phyloP scores from a whole-genome alignment of 441 rosid genomes.

The Pelargonium citronellum region DNA sequence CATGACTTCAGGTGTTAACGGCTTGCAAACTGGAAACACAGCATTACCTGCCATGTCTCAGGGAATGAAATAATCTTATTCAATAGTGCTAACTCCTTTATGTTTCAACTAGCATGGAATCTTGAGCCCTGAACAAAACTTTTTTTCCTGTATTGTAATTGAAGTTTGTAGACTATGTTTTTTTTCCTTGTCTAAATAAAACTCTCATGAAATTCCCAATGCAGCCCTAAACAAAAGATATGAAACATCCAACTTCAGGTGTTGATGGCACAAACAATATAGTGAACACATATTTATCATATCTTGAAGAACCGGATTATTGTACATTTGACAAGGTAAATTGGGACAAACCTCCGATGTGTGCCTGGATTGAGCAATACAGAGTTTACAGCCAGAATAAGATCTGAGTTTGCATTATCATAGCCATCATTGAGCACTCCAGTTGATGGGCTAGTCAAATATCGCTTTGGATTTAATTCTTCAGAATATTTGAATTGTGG shows the following conservation, averaged over 20 bases:
- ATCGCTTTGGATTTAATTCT: conserved; percentile 91
- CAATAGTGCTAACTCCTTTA: background rate
- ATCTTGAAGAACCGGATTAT: background rate
- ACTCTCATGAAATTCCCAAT: background rate
- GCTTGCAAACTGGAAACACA: background rate
- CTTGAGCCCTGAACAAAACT: background rate
- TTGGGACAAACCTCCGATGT: conserved; percentile 67
- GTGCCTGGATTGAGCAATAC: conserved; percentile 62
- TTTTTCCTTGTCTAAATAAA: background rate
- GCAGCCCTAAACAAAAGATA: background rate
- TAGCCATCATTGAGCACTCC: conserved; percentile 93
- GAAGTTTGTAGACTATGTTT: background rate
- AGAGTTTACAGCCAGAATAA: conserved; percentile 78
- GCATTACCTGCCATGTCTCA: background rate
- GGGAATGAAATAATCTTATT: background rate
- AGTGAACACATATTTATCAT: conserved; percentile 4
- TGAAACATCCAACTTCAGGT: background rate
- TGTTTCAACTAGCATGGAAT: background rate
- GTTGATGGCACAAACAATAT: background rate
- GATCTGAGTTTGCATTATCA: conserved; percentile 95
- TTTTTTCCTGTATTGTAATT: background rate
- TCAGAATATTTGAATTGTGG: conserved; percentile 87
- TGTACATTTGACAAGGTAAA: background rate
- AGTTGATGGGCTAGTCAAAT: conserved; percentile 86
- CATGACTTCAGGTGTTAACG: background rate